Base-by-base conservation (phyloP, 2,329 filamentous ascomycete genomes). In the Ceratocystis cacaofunesta region DNA sequence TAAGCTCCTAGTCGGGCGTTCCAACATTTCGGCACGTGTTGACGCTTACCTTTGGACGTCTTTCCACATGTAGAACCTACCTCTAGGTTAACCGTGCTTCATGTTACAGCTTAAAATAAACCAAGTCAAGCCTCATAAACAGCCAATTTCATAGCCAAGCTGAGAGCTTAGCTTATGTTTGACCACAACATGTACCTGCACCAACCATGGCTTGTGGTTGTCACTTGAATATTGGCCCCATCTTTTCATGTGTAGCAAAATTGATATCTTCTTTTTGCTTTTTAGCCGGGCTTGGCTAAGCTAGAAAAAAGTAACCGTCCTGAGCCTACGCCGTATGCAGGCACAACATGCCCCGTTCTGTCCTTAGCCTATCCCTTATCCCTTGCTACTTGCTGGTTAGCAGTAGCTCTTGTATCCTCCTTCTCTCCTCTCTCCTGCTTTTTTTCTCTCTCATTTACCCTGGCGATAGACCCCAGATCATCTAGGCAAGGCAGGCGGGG, bases 91-190 rank as follows among this genome's bases (percentile, higher is more conserved):
- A 15, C 22, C 30, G 5, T 28, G 8, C 52, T 57, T 4, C 22
- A 57, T 57, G 52, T 57, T 57, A 57, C 52, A 57, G 52, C 10
- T 57, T 57, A 15, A 57, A 57, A 57, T 32, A 57, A 36, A 6
- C 8, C 32, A 36, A 36, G 10, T 32, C 52, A 57, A n/a, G 52
- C 52, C 17, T 30, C 25, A 28, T 7, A 8, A 22, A 10, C 19
- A 10, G 6, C 10, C 8, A 12, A 10, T 36, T 2, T 36, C 8
- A 36, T 36, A 36, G 32, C 32, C 32, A 36, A 36, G 32, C 32
- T 6, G 8, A 36, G 32, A 36, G 32, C 32, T 36, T 12, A 36
- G 32, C 8, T 36, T 36, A 36, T 36, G 32, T 8, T 36, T 36
- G 32, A 10, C 10, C 32, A 36, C 8, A 36, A 36, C 32, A 36